Evolutionary conservation across 2,329 filamentous ascomycete genomes (phyloP).

Genomic region (Chaetomium sp.): DNA sequence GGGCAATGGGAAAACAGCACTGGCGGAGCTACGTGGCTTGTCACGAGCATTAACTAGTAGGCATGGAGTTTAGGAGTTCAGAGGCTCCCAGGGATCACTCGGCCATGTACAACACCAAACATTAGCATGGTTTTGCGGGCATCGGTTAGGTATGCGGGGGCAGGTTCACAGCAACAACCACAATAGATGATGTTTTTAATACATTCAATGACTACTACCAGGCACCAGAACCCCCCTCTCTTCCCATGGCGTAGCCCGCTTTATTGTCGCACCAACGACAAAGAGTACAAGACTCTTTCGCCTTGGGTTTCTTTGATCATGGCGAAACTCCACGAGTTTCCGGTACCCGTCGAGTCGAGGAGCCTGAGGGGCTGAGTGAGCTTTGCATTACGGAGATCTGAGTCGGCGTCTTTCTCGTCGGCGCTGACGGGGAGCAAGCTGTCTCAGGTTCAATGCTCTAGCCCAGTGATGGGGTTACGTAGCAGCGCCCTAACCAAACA

Average conservation of each 20-base stretch:
- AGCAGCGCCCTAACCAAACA: not conserved
- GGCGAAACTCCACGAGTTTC: not conserved
- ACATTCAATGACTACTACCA: not conserved
- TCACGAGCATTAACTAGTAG: not conserved
- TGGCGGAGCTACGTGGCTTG: constrained; percentile 1
- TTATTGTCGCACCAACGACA: not conserved
- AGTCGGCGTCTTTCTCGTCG: not conserved
- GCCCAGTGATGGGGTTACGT: not conserved
- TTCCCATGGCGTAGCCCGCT: not conserved
- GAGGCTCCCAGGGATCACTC: not conserved
- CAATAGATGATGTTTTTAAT: not conserved
- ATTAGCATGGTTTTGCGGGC: constrained; percentile 8
- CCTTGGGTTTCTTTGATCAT: not conserved
- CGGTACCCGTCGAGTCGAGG: not conserved
- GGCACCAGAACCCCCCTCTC: not conserved
- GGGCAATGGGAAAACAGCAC: constrained; percentile 8
- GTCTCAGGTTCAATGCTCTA: constrained; percentile 4
- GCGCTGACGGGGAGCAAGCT: not conserved
- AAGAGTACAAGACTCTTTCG: not conserved
- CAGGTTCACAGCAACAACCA: not conserved
- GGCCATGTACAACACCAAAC: constrained; percentile 21
- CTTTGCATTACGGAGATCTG: not conserved
- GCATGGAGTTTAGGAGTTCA: constrained; percentile 23
- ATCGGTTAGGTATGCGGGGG: constrained; percentile 9
- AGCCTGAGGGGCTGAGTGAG: not conserved